Base-by-base conservation (phyloP, 768 basidiomycete species). In the Tremella yokohamensis region DNA sequence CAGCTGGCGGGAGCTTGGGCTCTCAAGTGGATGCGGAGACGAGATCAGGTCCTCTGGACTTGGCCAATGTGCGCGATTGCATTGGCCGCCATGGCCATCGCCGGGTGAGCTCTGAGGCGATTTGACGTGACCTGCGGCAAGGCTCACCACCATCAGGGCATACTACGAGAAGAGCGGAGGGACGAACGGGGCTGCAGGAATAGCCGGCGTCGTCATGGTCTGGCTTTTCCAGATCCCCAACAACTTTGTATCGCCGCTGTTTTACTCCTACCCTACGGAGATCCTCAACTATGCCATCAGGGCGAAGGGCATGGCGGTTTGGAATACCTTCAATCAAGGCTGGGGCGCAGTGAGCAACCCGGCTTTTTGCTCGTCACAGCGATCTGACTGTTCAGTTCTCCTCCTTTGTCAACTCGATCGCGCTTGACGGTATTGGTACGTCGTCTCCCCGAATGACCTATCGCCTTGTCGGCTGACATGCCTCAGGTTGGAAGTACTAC, bases 331-430 rank as follows among this genome's bases (percentile, higher is more conserved):
- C 58, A 68, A 64, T 24, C 85, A 88, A 57, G 77, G 94, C 34
- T 91, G 87, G 71, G 81, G 77, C 40, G 90, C 88, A 1, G 29
- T 34, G 29, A 34, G 29, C 29, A 11, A 34, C 11, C 29, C 29
- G 29, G 6, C 29, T 34, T 11, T 11, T 11, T 34, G 29, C 29
- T 4, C 11, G 11, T 34, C 29, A 34, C 6, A 34, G n/a, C n/a
- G n/a, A 34, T 34, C 29, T 34, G 29, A 34, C 11, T 34, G 29
- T 34, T 34, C 29, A 34, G 29, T 79, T 87, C 52, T 81, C 85
- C 54, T 80, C 82, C 42, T 94, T 90, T 89, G 69, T 75, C 49
- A 85, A 88, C 62, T 83, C 88, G 73, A 68, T 75, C 50, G 62
- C 68, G 20, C 24, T 73, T 13, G 58, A 70, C 45, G 56, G 66